Conservation (phyloP, 257 asterid genomes). For the Jaltomata sinuosa region DNA sequence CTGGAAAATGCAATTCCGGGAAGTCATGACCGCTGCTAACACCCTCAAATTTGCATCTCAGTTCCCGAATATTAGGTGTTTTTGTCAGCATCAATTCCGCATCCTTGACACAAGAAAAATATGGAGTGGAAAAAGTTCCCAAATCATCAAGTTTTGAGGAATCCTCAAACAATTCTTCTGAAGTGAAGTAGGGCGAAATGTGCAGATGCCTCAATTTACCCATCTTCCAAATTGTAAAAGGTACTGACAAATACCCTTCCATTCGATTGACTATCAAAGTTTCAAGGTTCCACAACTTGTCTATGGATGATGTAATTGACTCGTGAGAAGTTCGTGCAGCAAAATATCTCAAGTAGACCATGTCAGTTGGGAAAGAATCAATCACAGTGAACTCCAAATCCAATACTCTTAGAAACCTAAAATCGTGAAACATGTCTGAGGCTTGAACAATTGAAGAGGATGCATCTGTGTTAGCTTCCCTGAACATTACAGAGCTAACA, state of each 20-base stretch:
- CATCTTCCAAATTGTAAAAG: neutral
- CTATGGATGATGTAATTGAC: too few species aligned
- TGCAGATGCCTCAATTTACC: slow-evolving; percentile 1
- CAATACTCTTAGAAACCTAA: slow-evolving; percentile 8
- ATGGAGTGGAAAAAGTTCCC: slow-evolving; percentile 5
- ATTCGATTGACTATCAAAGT: too few species aligned
- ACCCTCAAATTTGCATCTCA: neutral
- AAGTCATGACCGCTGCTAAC: neutral
- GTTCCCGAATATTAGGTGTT: neutral
- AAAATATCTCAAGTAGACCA: too few species aligned
- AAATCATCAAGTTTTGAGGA: neutral
- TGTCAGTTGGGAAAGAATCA: too few species aligned
- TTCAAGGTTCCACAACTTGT: too few species aligned
- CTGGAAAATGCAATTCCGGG: neutral
- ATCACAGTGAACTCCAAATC: neutral
- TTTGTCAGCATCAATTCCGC: neutral
- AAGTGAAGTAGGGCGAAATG: neutral
- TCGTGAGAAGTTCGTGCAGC: too few species aligned
- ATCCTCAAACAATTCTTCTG: neutral
- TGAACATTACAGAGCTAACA: neutral
- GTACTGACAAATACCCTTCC: neutral
- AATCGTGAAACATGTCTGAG: too few species aligned
- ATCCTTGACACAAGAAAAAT: neutral
- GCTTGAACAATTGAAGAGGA: too few species aligned
- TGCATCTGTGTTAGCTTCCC: too few species aligned